Evolutionary conservation across 345 rosid species (phyloP), one percentile per base, ranked within the genome.

Genomic region (Bretschneidera sinensis): DNA sequence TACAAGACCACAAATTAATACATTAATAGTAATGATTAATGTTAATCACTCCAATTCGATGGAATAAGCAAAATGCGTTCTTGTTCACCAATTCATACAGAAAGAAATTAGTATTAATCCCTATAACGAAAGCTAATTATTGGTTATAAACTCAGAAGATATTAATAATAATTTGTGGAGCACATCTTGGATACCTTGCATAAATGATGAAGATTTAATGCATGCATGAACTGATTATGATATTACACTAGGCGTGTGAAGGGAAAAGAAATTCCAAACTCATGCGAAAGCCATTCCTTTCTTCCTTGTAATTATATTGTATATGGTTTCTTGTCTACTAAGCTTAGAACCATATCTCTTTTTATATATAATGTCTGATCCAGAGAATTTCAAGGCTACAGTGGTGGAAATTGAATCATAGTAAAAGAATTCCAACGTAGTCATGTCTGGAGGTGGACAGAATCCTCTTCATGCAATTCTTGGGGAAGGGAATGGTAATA

Each of bases 231-330:
- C n/a, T 63, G 3, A 28, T 28, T 28, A 28, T 28, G 8, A 28
- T 28, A 28, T 28, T 28, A 8, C 33, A 28, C 3, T 28, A 28
- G 33, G 33, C 8, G 8, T 28, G 33, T 28, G 33, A 28, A 28
- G 33, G 3, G 33, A 28, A n/a, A n/a, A n/a, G 33, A 8, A 28
- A 28, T 28, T 28, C 50, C 51, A 57, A 55, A 67, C 22, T 39
- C 11, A 61, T 73, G 61, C 71, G 50, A 62, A 72, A 80, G 74
- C 67, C 70, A 80, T 77, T 48, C 80, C 75, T 77, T 75, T 62
- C 80, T 61, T 80, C 72, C 21, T 54, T 43, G 19, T 34, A 62
- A 28, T 45, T 23, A n/a, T n/a, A n/a, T n/a, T n/a, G n/a, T n/a
- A n/a, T n/a, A n/a, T n/a, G 10, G 18, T 71, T 80, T 66, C 79